A percentile compares a stretch with the other conserved stretches of the same genome.
These are phyloP conservation scores for Micromonas commoda DNA, from an alignment of 139 green algal species.

Conservation along the genomic window DNA sequence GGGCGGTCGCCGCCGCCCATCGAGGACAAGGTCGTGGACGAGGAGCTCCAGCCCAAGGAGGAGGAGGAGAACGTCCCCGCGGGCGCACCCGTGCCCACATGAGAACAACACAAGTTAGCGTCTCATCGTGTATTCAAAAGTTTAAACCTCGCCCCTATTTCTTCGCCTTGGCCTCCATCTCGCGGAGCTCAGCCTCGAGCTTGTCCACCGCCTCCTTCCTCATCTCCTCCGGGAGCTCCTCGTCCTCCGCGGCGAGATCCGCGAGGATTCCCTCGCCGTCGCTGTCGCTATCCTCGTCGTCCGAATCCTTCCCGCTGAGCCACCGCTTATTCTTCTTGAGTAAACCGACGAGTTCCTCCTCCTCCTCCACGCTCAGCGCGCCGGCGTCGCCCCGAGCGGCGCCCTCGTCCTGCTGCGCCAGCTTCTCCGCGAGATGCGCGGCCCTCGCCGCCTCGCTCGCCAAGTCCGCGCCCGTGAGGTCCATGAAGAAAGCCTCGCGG, in stretches of 20 bases:
- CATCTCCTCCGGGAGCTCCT: background rate
- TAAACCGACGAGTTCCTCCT: background rate
- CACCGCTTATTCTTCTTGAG: background rate
- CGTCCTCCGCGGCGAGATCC: background rate
- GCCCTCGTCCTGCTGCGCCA: background rate
- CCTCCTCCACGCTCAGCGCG: background rate
- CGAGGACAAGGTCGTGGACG: slow-evolving; percentile 6
- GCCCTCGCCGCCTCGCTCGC: background rate
- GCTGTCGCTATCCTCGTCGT: too few relatives aligned
- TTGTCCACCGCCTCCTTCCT: background rate
- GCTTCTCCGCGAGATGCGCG: background rate
- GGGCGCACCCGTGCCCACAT: slow-evolving; percentile 6
- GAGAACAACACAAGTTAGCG: too few relatives aligned
- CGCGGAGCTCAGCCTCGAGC: background rate
- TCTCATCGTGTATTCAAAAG: too few relatives aligned
- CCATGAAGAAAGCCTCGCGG: slow-evolving; percentile 3
- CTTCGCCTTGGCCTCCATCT: background rate
- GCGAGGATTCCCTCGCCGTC: too few relatives aligned
- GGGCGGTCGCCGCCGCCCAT: slow-evolving; percentile 7
- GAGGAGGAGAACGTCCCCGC: background rate
- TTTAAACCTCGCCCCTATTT: background rate
- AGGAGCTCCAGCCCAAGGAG: background rate
- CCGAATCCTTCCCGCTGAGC: background rate
- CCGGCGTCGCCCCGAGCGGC: background rate
- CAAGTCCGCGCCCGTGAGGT: background rate